Conservation (phyloP, 345 rosid genomes). For the Sonneratia alba region DNA sequence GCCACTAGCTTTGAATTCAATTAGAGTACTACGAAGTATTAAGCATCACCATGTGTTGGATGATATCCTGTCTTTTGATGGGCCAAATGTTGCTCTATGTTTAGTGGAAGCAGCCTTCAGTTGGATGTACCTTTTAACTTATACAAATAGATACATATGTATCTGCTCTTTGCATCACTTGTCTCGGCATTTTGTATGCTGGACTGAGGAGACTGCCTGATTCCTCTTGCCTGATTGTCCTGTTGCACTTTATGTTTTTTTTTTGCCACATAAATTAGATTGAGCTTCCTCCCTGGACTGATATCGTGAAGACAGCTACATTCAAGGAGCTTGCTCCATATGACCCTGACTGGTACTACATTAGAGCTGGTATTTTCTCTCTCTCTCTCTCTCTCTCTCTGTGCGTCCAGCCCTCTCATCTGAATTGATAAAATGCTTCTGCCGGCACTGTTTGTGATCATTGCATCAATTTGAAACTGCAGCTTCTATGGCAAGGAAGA, state of each 20-base stretch:
- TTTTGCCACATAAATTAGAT: constrained; percentile 16
- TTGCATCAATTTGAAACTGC: constrained; percentile 1
- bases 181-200: neutral
- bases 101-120: neutral
- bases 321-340: constrained; percentile 69
- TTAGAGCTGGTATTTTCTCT: constrained; percentile 39
- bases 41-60: too few relatives aligned
- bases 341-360: constrained; percentile 65
- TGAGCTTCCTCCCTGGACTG: constrained; percentile 63
- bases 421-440: neutral
- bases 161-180: neutral
- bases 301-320: constrained; percentile 60
- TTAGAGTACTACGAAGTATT: too few relatives aligned
- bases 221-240: neutral
- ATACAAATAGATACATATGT: neutral
- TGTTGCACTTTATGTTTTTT: neutral
- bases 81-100: neutral
- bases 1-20: neutral
- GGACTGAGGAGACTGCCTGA: too few relatives aligned
- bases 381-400: neutral
- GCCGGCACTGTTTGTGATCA: neutral
- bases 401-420: neutral
- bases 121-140: neutral
- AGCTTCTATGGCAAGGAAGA: constrained; percentile 45
- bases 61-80: too few relatives aligned